These are phyloP conservation scores for Scheffersomyces cryptocercus DNA, from an alignment of 1,139 yeast genomes.

Conservation along the genomic window DNA sequence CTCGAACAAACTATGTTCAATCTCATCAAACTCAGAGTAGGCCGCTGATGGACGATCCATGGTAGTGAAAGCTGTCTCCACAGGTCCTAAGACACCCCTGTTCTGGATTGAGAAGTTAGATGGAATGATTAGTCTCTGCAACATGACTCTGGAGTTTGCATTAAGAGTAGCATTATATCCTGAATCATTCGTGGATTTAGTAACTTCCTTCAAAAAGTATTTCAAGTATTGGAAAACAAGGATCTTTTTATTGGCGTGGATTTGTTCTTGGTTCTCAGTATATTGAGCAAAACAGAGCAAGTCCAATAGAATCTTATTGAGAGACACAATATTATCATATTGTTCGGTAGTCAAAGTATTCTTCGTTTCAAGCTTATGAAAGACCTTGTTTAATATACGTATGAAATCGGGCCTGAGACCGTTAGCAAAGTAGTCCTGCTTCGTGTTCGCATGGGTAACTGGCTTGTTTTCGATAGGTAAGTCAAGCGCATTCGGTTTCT, in stretches of 20 bases:
- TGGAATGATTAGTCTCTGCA: conserved; percentile 39
- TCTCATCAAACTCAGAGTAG: conserved; percentile 37
- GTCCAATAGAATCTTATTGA: conserved; percentile 32
- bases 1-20: conserved; percentile 44
- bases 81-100: neutral
- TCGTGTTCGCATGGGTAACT: conserved; percentile 7
- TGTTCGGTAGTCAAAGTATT: conserved; percentile 36
- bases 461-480: conserved; percentile 1
- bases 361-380: conserved; percentile 35
- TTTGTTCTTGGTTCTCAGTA: conserved; percentile 14
- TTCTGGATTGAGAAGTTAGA: conserved; percentile 23
- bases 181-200: conserved; percentile 17
- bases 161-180: neutral
- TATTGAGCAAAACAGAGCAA: conserved; percentile 25
- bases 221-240: conserved; percentile 43
- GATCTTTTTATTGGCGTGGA: conserved; percentile 23
- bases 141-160: conserved; percentile 14
- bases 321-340: conserved; percentile 32
- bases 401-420: conserved; percentile 30
- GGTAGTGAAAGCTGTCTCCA: neutral
- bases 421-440: conserved; percentile 27
- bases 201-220: conserved; percentile 41
- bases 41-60: conserved; percentile 1
- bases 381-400: conserved; percentile 36
- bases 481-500: neutral